Conservation (phyloP, 805 yeast genomes). For the Metschnikowia lochheadii region DNA sequence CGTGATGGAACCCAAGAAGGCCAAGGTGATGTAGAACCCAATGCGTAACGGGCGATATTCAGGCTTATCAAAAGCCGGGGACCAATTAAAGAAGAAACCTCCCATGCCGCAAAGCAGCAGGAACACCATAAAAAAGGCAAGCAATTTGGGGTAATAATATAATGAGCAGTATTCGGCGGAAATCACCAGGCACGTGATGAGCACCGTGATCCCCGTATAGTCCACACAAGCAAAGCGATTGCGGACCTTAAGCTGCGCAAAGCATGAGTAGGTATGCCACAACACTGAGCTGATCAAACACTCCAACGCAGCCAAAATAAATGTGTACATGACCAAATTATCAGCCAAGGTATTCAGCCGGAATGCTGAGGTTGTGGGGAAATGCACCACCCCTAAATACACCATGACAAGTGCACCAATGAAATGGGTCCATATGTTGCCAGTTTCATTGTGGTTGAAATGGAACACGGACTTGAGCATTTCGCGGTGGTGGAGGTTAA, state of each 20-base stretch:
- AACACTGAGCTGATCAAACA: constrained; percentile 75
- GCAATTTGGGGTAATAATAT: constrained; percentile 53
- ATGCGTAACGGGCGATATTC: constrained; percentile 79
- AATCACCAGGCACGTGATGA: constrained; percentile 84
- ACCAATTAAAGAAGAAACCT: constrained; percentile 84
- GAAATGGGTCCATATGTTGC: constrained; percentile 92
- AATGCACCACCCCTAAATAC: constrained; percentile 55
- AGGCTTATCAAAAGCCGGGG: constrained; percentile 85
- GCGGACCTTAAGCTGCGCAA: constrained; percentile 58
- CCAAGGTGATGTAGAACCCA: constrained; percentile 72
- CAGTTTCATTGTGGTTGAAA: constrained; percentile 76
- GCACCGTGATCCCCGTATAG: constrained; percentile 87
- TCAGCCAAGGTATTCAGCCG: constrained; percentile 37
- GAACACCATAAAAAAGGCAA: constrained; percentile 48
- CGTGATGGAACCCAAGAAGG: constrained; percentile 69
- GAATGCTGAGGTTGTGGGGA: constrained; percentile 58
- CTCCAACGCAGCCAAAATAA: constrained; percentile 66
- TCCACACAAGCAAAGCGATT: constrained; percentile 87
- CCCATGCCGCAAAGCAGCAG: constrained; percentile 63
- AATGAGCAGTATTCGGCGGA: constrained; percentile 81
- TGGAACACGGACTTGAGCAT: constrained; percentile 59
- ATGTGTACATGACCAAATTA: constrained; percentile 55
- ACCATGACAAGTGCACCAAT: constrained; percentile 59
- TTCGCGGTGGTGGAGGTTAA: constrained; percentile 57
- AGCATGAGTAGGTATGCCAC: constrained; percentile 91